Evolutionary conservation across 2,329 filamentous ascomycete species (phyloP).

Genomic region (Didymella pomorum): DNA sequence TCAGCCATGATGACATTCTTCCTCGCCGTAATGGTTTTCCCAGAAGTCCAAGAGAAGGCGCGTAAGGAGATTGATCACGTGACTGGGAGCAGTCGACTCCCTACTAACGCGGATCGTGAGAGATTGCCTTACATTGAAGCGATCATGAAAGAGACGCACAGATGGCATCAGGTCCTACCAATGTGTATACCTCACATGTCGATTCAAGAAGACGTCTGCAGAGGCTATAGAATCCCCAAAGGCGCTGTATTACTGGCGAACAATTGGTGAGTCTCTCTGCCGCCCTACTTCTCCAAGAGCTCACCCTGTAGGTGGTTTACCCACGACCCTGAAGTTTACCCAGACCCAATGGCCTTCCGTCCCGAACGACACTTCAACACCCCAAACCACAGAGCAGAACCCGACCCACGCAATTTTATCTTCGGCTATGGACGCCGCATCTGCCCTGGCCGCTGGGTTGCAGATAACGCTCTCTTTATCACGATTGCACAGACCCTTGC

Average conservation of each 20-base stretch:
- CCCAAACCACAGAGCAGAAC: not conserved
- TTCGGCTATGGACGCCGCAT: not conserved
- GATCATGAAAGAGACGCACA: not conserved
- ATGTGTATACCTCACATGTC: not conserved
- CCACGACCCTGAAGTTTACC: not conserved
- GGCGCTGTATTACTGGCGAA: not conserved
- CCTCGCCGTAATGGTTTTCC: not conserved
- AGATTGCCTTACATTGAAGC: not conserved
- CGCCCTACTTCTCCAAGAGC: not conserved
- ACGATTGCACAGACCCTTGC: not conserved
- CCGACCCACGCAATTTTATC: not conserved
- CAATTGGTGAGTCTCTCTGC: not conserved
- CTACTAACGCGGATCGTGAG: not conserved
- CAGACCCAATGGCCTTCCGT: not conserved
- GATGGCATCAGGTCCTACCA: not conserved
- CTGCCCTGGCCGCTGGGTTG: not conserved
- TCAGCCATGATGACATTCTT: not conserved
- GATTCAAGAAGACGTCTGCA: not conserved
- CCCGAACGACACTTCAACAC: not conserved
- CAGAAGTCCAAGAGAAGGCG: not conserved
- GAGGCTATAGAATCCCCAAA: not conserved
- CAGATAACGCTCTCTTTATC: not conserved
- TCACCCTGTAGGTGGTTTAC: not conserved
- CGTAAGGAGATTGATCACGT: not conserved
- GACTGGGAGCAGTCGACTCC: not conserved